phyloP scores from a whole-genome alignment of 768 basidiomycete species.

The Boletus rufocinnamomeus region DNA sequence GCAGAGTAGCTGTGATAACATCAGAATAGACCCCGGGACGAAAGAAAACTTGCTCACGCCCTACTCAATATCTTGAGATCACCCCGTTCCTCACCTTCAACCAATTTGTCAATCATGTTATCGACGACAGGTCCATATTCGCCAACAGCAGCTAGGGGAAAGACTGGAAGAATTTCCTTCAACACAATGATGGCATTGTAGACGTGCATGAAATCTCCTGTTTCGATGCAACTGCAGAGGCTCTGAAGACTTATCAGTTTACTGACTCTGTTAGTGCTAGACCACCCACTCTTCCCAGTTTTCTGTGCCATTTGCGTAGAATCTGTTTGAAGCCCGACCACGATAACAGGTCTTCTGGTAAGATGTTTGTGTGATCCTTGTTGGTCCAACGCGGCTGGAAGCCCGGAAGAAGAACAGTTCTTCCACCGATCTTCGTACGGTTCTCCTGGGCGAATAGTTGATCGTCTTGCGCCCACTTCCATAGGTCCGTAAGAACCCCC shows the following conservation, averaged over 20 bases:
- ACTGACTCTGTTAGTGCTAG: neutral
- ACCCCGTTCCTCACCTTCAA: slow-evolving; percentile 78
- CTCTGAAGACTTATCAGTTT: slow-evolving; percentile 47
- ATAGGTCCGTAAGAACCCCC: slow-evolving; percentile 75
- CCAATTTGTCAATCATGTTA: slow-evolving; percentile 60
- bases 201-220: slow-evolving; percentile 94
- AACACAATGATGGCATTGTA: slow-evolving; percentile 95
- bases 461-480: slow-evolving; percentile 80
- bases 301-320: slow-evolving; percentile 82
- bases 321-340: slow-evolving; percentile 74
- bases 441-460: slow-evolving; percentile 71
- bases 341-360: slow-evolving; percentile 55
- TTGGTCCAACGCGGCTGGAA: slow-evolving; percentile 57
- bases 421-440: slow-evolving; percentile 63
- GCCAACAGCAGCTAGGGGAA: slow-evolving; percentile 68
- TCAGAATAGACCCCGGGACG: slow-evolving; percentile 7
- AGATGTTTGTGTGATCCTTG: slow-evolving; percentile 42
- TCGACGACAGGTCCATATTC: slow-evolving; percentile 58
- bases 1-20: slow-evolving; percentile 59
- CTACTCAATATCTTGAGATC: slow-evolving; percentile 79
- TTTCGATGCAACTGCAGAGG: slow-evolving; percentile 78
- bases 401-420: slow-evolving; percentile 64
- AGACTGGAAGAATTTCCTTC: slow-evolving; percentile 87
- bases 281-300: slow-evolving; percentile 62
- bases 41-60: slow-evolving; percentile 51